Conservation (phyloP, 2,329 filamentous ascomycete genomes). For the Chaetomiaceae sp. region DNA sequence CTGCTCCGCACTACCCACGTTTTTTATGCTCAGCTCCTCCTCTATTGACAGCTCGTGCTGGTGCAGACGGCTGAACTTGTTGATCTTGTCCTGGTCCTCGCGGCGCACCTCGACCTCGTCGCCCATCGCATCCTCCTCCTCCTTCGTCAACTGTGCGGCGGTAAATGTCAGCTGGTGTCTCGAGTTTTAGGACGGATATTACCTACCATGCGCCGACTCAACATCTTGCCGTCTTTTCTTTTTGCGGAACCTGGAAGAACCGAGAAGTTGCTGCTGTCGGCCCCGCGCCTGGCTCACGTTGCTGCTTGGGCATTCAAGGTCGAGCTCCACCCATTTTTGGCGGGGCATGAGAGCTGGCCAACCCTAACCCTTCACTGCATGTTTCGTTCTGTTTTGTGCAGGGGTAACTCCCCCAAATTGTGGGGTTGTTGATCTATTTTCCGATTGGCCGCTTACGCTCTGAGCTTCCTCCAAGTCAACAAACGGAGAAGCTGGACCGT, state of each 20-base stretch:
- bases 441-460: slow-evolving; percentile 15
- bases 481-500: not conserved
- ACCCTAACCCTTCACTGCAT: not conserved
- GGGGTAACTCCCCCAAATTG: too few relatives aligned
- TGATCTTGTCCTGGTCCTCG: slow-evolving; percentile 98
- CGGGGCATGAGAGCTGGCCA: not conserved
- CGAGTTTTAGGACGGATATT: not conserved
- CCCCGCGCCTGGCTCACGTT: not conserved
- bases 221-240: slow-evolving; percentile 11
- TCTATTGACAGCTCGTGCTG: slow-evolving; percentile 75
- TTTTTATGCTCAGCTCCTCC: slow-evolving; percentile 74
- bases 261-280: not conserved
- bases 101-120: slow-evolving; percentile 91
- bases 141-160: slow-evolving; percentile 73
- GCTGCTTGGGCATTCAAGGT: not conserved
- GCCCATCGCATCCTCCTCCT: slow-evolving; percentile 74
- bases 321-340: not conserved
- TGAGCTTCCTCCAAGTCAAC: slow-evolving; percentile 7
- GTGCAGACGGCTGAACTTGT: slow-evolving; percentile 91
- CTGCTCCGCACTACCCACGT: slow-evolving; percentile 52
- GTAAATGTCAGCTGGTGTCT: not conserved
- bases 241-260: not conserved
- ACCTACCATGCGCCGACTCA: slow-evolving; percentile 18
- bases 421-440: not conserved
- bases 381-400: too few relatives aligned